phyloP scores from a whole-genome alignment of 1,284 basidiomycete species.

The Ustilago crameri region DNA sequence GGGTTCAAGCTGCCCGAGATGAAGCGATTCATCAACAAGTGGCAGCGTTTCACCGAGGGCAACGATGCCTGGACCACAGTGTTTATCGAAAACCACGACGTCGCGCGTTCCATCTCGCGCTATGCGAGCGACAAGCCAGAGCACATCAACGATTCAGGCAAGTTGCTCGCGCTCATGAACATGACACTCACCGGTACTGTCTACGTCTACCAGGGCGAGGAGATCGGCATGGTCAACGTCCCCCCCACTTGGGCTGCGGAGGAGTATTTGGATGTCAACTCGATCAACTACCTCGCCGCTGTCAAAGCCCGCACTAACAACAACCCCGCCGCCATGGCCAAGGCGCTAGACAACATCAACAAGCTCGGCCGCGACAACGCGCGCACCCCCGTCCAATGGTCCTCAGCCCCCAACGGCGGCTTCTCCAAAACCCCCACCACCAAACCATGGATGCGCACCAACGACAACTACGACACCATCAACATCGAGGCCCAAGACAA shows the following conservation, averaged over 20 bases:
- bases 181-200: slow-evolving; percentile 76
- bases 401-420: slow-evolving; percentile 73
- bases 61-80: slow-evolving; percentile 55
- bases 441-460: slow-evolving; percentile 80
- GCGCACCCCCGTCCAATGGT: slow-evolving; percentile 79
- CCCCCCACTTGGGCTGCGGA: slow-evolving; percentile 77
- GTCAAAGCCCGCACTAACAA: slow-evolving; percentile 33
- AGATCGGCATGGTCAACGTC: slow-evolving; percentile 77
- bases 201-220: slow-evolving; percentile 77
- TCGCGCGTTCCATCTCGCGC: slow-evolving; percentile 73
- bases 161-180: slow-evolving; percentile 76
- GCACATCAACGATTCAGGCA: slow-evolving; percentile 74
- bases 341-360: slow-evolving; percentile 71
- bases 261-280: slow-evolving; percentile 69
- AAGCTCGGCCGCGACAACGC: slow-evolving; percentile 78
- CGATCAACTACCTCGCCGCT: slow-evolving; percentile 50
- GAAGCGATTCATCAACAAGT: slow-evolving; percentile 73
- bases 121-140: slow-evolving; percentile 75
- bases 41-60: slow-evolving; percentile 71
- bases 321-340: slow-evolving; percentile 68
- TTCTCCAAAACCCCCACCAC: slow-evolving; percentile 73
- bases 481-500: slow-evolving; percentile 74
- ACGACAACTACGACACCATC: slow-evolving; percentile 76
- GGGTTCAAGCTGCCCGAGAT: slow-evolving; percentile 74
- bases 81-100: slow-evolving; percentile 76